Base-by-base conservation (phyloP, 345 rosid species). In the Eucalyptus sp. region DNA sequence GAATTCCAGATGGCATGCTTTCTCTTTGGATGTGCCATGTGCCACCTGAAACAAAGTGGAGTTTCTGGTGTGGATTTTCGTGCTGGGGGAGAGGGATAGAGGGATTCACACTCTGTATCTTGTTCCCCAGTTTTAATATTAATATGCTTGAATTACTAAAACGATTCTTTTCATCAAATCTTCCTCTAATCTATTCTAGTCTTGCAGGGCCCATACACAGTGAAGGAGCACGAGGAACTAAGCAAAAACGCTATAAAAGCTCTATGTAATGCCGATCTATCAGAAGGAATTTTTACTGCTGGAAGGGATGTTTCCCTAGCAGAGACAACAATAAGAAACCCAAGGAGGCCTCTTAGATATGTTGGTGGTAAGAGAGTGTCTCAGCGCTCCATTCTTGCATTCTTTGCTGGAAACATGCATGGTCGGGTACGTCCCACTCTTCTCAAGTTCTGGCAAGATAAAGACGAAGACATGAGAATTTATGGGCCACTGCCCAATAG, bases 341-440 rank as follows among this genome's bases (percentile, higher is more conserved):
- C 96, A 8, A 89, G 89, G 50, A 95, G 89, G 76, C 99, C 98
- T 89, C 96, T 93, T 18, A 93, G 94, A 87, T 29, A 93, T 76
- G 90, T 97, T 4, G 99, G 99, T 60, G 98, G 99, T 52, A 91
- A 90, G 86, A 93, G 95, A 88, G 98, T 96, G 58, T 96, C 99
- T 31, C 94, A 95, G 87, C 98, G 98, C 12, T 95, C 97, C 17
- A 95, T 97, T 92, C 97, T 96, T 20, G 97, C 99, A 87, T 97
- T 96, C 94, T 97, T 96, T 87, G 98, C 99, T 11, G 99, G 99
- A 37, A 89, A 93, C 86, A 94, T 92, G 97, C 99, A 97, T 41
- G 99, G 99, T 17, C 93, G 95, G 90, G 97, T 96, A 86, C 96
- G 98, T 20, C 98, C 99, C 50, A 89, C 14, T 46, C 99, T 97